Base-by-base conservation (phyloP, 768 basidiomycete species). In the Boletus barrowsii region DNA sequence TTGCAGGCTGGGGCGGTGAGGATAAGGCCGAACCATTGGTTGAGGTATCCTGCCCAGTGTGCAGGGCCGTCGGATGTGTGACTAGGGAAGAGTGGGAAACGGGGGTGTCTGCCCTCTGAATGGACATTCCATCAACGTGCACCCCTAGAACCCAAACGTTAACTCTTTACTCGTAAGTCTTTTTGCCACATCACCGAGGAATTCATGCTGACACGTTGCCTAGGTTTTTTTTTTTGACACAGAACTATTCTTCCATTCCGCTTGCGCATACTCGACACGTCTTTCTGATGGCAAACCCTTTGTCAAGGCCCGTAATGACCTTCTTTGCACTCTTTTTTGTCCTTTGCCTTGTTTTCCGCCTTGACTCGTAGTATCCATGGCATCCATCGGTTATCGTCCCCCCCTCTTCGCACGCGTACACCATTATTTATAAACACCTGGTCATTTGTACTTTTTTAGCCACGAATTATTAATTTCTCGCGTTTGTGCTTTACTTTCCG, bases 41-140 rank as follows among this genome's bases (percentile, higher is more conserved):
- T 0, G 82, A 87, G 64, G 86, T 90, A n/a, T 80, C 81, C 17
- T 91, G 90, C 67, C 84, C 87, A 1, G 79, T 87, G 8, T 92
- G 90, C 62, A 69, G 88, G 45, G 77, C 78, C 37, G 74, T 75
- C n/a, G 90, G 90, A 15, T 75, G 69, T 52, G 77, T 90, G 18
- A 73, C 75, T 35, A 77, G 76, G 65, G 72, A 66, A 14, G 86
- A 87, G 42, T 92, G 89, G 89, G 74, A 79, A 49, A 71, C 70
- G 51, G 79, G 79, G 36, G 79, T 66, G 14, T 58, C 42, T 30
- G 65, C 69, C 7, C 63, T 73, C 48, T 72, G 53, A 68, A 36
- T 20, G 26, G 10, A 36, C 42, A 39, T 17, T 24, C 22, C 24
- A 42, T 47, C 41, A 24, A 36, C 20, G 30, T 35, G 30, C 18